Percentiles rank a stretch among this genome's conserved stretches.
Evolutionary conservation across 2,329 filamentous ascomycete genomes (phyloP).

Genomic region (Pleurostoma richardsiae): DNA sequence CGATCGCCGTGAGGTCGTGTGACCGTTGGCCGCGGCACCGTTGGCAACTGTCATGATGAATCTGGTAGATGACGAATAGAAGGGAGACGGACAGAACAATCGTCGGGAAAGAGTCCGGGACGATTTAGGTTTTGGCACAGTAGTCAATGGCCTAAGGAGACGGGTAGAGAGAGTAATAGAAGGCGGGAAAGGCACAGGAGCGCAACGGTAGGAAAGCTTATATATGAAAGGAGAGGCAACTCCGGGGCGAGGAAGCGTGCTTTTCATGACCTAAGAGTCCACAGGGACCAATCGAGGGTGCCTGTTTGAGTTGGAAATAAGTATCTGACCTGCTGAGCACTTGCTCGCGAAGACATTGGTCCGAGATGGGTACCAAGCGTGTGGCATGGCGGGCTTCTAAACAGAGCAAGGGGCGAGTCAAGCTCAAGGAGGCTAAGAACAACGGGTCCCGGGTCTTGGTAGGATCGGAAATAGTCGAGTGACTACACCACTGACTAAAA

Average conservation of each 20-base stretch:
- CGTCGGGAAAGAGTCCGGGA: slow-evolving; percentile 7
- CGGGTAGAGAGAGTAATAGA: too few relatives aligned
- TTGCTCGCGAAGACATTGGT: slow-evolving; percentile 30
- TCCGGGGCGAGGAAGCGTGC: slow-evolving; percentile 9
- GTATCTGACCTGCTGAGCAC: slow-evolving; percentile 17
- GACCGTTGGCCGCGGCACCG: slow-evolving; percentile 22
- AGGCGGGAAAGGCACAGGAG: too few relatives aligned
- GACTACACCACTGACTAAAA: not conserved
- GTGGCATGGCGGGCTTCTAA: slow-evolving; percentile 1
- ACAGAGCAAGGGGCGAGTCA: not conserved
- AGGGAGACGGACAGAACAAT: slow-evolving; percentile 1
- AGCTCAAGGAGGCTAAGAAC: not conserved
- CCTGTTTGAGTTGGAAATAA: slow-evolving; percentile 16
- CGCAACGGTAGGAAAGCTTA: slow-evolving; percentile 9
- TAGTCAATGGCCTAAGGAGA: too few relatives aligned
- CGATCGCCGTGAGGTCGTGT: slow-evolving; percentile 39
- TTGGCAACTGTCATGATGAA: slow-evolving; percentile 6
- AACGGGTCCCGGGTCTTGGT: not conserved
- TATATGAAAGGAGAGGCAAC: slow-evolving; percentile 22
- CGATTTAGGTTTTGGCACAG: too few relatives aligned
- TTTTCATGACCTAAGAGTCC: slow-evolving; percentile 29
- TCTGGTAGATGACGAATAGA: not conserved
- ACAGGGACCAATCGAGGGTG: slow-evolving; percentile 20
- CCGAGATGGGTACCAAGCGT: slow-evolving; percentile 23
- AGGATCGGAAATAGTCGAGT: not conserved